These are phyloP conservation scores for Cylindrodendrum hubeiense DNA, from an alignment of 2,329 filamentous ascomycete species.

Conservation along the genomic window DNA sequence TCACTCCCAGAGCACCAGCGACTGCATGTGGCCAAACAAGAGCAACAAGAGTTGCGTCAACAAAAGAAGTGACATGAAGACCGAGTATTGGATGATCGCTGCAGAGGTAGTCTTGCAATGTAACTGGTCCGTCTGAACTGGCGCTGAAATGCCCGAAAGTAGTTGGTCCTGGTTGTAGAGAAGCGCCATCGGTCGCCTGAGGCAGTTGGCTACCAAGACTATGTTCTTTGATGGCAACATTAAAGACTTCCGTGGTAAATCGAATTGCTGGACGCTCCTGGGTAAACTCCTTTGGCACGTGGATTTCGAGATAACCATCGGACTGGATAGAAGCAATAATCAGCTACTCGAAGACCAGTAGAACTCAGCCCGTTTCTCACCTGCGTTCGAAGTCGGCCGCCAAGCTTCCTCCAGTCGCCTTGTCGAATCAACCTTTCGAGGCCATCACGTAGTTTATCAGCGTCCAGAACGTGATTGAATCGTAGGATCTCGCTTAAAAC, in stretches of 20 bases:
- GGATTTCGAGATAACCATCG: slow-evolving; percentile 17
- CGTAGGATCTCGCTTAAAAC: not conserved
- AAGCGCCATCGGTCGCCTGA: slow-evolving; percentile 31
- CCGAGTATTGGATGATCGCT: slow-evolving; percentile 59
- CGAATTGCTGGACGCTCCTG: slow-evolving; percentile 51
- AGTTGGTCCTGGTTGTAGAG: slow-evolving; percentile 29
- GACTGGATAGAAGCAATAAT: not conserved
- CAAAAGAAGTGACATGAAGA: slow-evolving; percentile 61
- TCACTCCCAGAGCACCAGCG: slow-evolving; percentile 2
- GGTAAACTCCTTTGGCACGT: slow-evolving; percentile 47
- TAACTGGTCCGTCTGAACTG: slow-evolving; percentile 30
- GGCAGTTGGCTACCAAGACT: slow-evolving; percentile 53
- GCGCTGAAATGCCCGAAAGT: slow-evolving; percentile 33
- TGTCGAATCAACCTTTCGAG: not conserved
- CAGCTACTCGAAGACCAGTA: slow-evolving; percentile 29
- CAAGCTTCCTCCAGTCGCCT: slow-evolving; percentile 59
- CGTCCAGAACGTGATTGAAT: slow-evolving; percentile 2
- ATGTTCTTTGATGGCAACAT: slow-evolving; percentile 54
- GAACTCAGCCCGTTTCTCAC: slow-evolving; percentile 46
- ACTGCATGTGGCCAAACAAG: slow-evolving; percentile 58
- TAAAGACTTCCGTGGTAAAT: slow-evolving; percentile 53
- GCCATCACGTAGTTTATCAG: not conserved
- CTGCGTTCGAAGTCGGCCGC: slow-evolving; percentile 55
- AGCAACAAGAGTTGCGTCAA: slow-evolving; percentile 60
- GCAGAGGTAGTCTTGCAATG: slow-evolving; percentile 55